These are phyloP conservation scores for Pezicula neosporulosa DNA, from an alignment of 2,329 filamentous ascomycete genomes.

Conservation along the genomic window DNA sequence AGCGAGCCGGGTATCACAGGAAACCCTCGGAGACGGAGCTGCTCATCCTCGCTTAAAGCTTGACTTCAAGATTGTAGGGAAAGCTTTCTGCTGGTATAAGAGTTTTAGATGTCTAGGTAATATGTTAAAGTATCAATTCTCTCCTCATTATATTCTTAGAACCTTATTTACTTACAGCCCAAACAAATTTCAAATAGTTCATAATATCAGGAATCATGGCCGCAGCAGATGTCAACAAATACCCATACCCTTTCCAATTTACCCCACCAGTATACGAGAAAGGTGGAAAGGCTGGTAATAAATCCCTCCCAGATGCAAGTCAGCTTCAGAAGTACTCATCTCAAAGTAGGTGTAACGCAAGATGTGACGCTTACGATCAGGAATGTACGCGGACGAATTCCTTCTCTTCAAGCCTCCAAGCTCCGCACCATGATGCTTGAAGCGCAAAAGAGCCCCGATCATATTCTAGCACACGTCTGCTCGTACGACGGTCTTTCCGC, in stretches of 20 bases:
- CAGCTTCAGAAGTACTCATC: neutral
- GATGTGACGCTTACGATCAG: slow-evolving; percentile 12
- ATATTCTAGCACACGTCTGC: slow-evolving; percentile 40
- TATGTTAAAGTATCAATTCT: no score
- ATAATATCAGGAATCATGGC: slow-evolving; percentile 12
- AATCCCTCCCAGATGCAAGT: slow-evolving; percentile 1
- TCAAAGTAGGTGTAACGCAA: slow-evolving; percentile 1
- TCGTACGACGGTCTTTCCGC: slow-evolving; percentile 41
- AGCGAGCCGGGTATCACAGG: no score
- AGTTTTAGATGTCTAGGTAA: no score
- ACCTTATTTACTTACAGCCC: no score
- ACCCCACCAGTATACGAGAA: slow-evolving; percentile 8
- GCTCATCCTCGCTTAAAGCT: no score
- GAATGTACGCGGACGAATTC: slow-evolving; percentile 34
- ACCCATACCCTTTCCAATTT: slow-evolving; percentile 31
- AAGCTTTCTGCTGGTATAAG: no score
- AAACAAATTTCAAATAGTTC: no score
- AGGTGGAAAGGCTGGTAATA: slow-evolving; percentile 3
- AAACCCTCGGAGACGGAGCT: no score
- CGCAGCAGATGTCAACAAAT: slow-evolving; percentile 27
- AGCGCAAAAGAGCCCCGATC: slow-evolving; percentile 34
- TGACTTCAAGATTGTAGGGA: no score
- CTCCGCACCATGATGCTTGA: slow-evolving; percentile 37
- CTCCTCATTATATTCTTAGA: no score
- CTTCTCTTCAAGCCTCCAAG: slow-evolving; percentile 34